Base-by-base conservation (phyloP, 1,139 yeast species). In the Saccharomyces pastorianus region DNA sequence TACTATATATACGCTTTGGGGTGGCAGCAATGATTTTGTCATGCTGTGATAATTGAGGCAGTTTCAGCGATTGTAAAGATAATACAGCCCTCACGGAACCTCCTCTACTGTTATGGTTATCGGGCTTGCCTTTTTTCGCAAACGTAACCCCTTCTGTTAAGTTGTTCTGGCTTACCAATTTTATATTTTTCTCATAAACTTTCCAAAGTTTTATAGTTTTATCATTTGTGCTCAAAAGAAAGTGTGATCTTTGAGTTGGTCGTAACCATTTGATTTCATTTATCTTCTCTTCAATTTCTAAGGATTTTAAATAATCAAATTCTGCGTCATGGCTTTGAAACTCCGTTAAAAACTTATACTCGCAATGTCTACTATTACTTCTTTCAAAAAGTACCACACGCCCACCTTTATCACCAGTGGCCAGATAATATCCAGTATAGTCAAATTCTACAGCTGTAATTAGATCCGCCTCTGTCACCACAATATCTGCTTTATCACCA, bases 261-360 rank as follows among this genome's bases (percentile, higher is more conserved):
- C 82, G 84, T 68, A 96, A 81, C 99, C 99, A 95, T 73, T 90
- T 90, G 70, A 95, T 91, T 74, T 93, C 93, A 75, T 95, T 95
- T 71, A 95, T 95, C 72, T 93, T 93, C 73, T 95, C 99, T 73
- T 95, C 99, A 67, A 95, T 95, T 73, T 95, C 99, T 62, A 95
- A 78, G 38, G 96, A 87, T 73, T 95, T 95, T 63, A 95, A 78
- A 73, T 95, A 95, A 74, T 93, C 99, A 68, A 95, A 95, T 72
- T 95, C 99, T 8, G 99, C 97, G 71, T 95, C 99, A 73, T 95
- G 99, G 68, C 93, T 83, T 75, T 95, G 99, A 71, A 95, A 95
- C 72, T 95, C 99, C 27, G 99, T 93, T 69, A 88, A 86, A 73
- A 95, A 95, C 66, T 89, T 83, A 74, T 95, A 95, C 71, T 95